Base-by-base conservation (phyloP, 78 protist species). In the Dictyostelium purpureum region DNA sequence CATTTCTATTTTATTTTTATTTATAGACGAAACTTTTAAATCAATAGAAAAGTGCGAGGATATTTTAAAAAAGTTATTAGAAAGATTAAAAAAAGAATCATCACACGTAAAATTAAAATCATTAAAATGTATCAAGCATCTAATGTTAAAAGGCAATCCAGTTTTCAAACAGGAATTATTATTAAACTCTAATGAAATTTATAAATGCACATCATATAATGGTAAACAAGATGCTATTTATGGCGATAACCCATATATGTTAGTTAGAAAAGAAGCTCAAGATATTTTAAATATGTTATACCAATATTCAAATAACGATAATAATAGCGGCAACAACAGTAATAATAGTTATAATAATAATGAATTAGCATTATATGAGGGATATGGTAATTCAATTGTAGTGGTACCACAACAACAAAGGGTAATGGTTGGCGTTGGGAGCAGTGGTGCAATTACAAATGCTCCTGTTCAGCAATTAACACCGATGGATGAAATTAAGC, bases 1-100 rank as follows among this genome's bases (percentile, higher is more conserved):
- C 7, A 10, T 42, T 21, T 42, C 31, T 33, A 66, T 3, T 11
- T 35, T 12, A 24, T 37, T 35, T 11, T 4, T 1, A 0, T 12
- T 7, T 40, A 28, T 54, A 81, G 89, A 83, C 43, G 90, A 83
- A 83, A 57, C 90, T 26, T 57, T 57, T 26, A 54, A 54, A 19
- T 71, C 81, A 2, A 38, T 19, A 43, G 80, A 83, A 26, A 69
- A 83, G 16, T n/a, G 70, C 26, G 26, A 28, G 21, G 71, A 83
- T 24, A 71, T 83, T n/a, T 42, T 83, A 71, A n/a, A 71, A 6
- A 63, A 83, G 31, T 54, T 83, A 37, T 21, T 70, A 26, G 40
- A 40, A 16, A 26, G 90, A 45, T 57, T 83, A 45, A 83, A 83
- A 35, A 83, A 83, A 31, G 79, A 83, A 28, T 83, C 90, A 33